phyloP scores from a whole-genome alignment of 108 stramenopile species.

The Aurantiochytrium sp. region DNA sequence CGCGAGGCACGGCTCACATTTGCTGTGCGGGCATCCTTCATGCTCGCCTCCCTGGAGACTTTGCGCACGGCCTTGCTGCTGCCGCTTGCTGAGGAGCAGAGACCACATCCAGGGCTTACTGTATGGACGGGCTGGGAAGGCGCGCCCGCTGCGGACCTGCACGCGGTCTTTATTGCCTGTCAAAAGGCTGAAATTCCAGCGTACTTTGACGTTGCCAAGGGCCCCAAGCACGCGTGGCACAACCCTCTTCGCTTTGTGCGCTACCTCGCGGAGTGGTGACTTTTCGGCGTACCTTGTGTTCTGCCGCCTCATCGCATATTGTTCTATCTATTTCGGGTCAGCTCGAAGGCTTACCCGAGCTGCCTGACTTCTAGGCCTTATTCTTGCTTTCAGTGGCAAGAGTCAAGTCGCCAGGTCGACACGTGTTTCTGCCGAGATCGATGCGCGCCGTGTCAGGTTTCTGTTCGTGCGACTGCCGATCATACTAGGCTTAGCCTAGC shows the following conservation, averaged over 20 bases:
- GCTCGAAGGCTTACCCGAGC: too few species aligned
- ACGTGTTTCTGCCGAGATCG: too few species aligned
- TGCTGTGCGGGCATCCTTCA: not conserved
- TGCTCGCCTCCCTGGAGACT: not conserved
- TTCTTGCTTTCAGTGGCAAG: too few species aligned
- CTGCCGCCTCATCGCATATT: too few species aligned
- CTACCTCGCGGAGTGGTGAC: not conserved
- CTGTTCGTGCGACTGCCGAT: too few species aligned
- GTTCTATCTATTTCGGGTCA: too few species aligned
- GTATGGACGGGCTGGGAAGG: conserved; percentile 3
- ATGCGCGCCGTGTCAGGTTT: too few species aligned
- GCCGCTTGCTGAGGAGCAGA: not conserved
- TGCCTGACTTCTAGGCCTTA: too few species aligned
- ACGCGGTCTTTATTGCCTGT: not conserved
- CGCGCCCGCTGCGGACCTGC: not conserved
- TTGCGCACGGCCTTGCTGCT: not conserved
- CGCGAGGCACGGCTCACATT: not conserved
- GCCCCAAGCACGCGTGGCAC: not conserved
- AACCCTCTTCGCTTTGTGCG: not conserved
- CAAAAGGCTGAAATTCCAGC: not conserved
- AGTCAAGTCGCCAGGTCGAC: too few species aligned
- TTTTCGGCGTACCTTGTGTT: too few species aligned
- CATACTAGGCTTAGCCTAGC: too few species aligned
- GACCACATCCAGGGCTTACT: not conserved
- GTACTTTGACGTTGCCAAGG: not conserved